Evolutionary conservation across 2,329 filamentous ascomycete species (phyloP), one percentile per base, ranked within the genome.

Genomic region (Diplodia mutila): DNA sequence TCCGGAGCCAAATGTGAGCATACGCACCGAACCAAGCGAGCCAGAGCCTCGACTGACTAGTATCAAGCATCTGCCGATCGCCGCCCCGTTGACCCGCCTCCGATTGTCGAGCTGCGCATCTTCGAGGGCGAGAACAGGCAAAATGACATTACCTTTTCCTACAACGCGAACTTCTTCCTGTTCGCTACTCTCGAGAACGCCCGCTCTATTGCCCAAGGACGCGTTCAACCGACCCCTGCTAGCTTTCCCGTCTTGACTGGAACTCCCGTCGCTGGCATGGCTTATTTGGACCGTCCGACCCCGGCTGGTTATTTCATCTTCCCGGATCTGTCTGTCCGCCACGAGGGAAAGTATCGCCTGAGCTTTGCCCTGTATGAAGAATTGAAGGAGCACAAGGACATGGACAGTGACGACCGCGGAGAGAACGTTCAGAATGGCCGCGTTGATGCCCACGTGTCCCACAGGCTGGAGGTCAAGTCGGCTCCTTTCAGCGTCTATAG

Each of bases 81-180:
- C 73, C 91, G 94, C 65, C 94, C 94, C 23, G 94, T 97, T 69
- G 94, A 97, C 78, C 94, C 92, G 69, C 95, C 95, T 2, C 95
- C 95, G 0, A 95, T 99, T 66, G 93, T 98, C 48, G 92, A 97
- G 80, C 84, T 99, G 69, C 90, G 90, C 71, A 91, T 98, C 71
- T 93, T 89, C 73, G 91, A 97, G 76, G 91, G 90, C 65, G 77
- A 80, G 21, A 78, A 81, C 29, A 78, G 80, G 18, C 78, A 75
- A 70, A 83, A 83, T 67, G 86, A 89, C 29, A 84, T 89, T 74
- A 98, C 95, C 1, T 97, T 97, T 75, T 87, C 89, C 68, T 97
- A 97, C 83, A 94, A 97, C 76, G 94, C 94, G 76, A 97, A 97
- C 80, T 98, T 98, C 86, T 98, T 99, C 81, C 89, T 98, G 49